Evolutionary conservation across 2,329 filamentous ascomycete species (phyloP).

Genomic region (Parastagonospora avenae): DNA sequence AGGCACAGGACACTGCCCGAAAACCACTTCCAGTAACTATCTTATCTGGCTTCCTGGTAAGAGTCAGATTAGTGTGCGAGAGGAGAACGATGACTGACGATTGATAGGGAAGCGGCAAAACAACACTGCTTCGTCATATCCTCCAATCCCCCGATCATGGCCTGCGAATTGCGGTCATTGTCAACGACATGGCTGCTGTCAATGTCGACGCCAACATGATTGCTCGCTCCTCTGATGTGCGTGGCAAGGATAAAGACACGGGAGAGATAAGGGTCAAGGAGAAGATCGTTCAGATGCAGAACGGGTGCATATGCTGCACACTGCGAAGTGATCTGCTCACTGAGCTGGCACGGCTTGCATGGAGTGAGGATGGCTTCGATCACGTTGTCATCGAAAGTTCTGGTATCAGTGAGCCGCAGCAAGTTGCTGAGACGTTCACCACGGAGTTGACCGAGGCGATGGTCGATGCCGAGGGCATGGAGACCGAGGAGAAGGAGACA

Average conservation of each 20-base stretch:
- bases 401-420: conserved; percentile 74
- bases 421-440: conserved; percentile 76
- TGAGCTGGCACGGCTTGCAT: conserved; percentile 68
- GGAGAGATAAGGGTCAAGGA: conserved; percentile 62
- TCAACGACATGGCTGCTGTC: conserved; percentile 69
- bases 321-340: conserved; percentile 72
- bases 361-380: conserved; percentile 65
- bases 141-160: conserved; percentile 68
- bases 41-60: conserved; percentile 64
- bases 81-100: conserved; percentile 4
- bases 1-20: conserved; percentile 11
- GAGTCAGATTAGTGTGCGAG: background rate
- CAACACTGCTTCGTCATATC: conserved; percentile 71
- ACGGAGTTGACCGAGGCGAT: conserved; percentile 54
- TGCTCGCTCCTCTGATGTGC: conserved; percentile 51
- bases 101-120: conserved; percentile 69
- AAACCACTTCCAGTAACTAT: conserved; percentile 62
- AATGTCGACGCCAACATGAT: conserved; percentile 70
- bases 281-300: conserved; percentile 71
- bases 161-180: conserved; percentile 71
- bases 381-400: conserved; percentile 75
- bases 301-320: conserved; percentile 77
- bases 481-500: conserved; percentile 52
- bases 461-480: conserved; percentile 49
- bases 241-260: conserved; percentile 5